Conservation (phyloP, 2,329 filamentous ascomycete species). For the Phialophora chinensis region DNA sequence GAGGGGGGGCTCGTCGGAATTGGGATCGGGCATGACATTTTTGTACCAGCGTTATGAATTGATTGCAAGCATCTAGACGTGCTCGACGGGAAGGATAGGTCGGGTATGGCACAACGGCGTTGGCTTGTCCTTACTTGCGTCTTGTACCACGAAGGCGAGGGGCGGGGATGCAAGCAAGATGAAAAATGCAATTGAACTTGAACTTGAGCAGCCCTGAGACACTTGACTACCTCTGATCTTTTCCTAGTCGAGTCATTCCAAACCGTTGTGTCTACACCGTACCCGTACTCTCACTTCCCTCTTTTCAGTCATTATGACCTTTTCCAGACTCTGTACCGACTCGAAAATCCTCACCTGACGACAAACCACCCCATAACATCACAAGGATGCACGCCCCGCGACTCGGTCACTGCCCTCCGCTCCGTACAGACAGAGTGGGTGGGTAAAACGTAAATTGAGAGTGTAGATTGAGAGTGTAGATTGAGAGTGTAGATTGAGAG, state of each 20-base stretch:
- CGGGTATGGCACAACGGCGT: conserved; percentile 17
- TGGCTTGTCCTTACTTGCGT: conserved; percentile 18
- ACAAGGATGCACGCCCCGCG: conserved; percentile 54
- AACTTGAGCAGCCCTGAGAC: background rate
- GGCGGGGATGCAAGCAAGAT: conserved; percentile 13
- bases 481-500: no score
- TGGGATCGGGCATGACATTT: conserved; percentile 11
- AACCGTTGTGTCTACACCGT: no score
- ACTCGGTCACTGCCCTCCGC: conserved; percentile 47
- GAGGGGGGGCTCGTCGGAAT: conserved; percentile 21
- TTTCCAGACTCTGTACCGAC: no score
- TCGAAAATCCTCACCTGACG: conserved; percentile 45
- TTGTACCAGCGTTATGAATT: conserved; percentile 28
- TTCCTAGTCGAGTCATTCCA: background rate
- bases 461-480: no score
- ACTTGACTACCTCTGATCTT: background rate
- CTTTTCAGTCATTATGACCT: no score
- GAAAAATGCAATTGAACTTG: background rate
- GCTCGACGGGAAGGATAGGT: conserved; percentile 16
- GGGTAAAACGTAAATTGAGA: no score
- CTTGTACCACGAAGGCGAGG: conserved; percentile 10
- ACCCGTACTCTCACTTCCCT: no score
- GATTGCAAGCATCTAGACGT: conserved; percentile 32
- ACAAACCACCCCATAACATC: conserved; percentile 55
- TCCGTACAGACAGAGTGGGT: no score